A percentile compares a stretch with the other conserved stretches of the same genome.
These are phyloP conservation scores for Aspergillus intermedius DNA, from an alignment of 2,329 filamentous ascomycete genomes.

Conservation along the genomic window DNA sequence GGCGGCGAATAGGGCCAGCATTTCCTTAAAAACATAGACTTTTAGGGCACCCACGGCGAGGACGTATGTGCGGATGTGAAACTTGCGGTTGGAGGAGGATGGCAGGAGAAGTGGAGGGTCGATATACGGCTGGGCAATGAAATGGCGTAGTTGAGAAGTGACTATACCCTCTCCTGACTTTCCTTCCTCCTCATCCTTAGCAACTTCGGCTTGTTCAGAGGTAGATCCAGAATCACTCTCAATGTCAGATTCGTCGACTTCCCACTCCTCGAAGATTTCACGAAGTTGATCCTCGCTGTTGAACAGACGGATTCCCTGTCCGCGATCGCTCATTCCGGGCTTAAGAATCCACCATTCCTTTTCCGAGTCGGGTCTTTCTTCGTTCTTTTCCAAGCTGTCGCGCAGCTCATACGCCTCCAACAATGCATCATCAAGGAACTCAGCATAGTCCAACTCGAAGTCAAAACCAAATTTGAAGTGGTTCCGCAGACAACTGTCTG, in stretches of 20 bases:
- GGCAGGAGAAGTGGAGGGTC: conserved; percentile 72
- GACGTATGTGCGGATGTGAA: conserved; percentile 91
- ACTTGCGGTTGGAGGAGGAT: conserved; percentile 65
- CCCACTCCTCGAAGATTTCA: conserved; percentile 86
- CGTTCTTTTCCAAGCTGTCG: conserved; percentile 69
- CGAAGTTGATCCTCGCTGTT: conserved; percentile 77
- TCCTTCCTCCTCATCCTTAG: conserved; percentile 9
- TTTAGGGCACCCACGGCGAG: conserved; percentile 70
- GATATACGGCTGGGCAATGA: conserved; percentile 93
- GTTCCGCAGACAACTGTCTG: conserved; percentile 58
- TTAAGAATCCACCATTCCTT: conserved; percentile 97
- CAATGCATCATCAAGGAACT: conserved; percentile 90
- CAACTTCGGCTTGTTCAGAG: conserved; percentile 33
- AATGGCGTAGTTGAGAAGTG: conserved; percentile 88
- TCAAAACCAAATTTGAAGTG: conserved; percentile 74
- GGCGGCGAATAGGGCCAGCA: conserved; percentile 89
- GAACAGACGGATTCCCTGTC: conserved; percentile 87
- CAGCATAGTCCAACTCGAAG: conserved; percentile 93
- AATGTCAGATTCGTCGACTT: conserved; percentile 57
- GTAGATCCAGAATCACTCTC: conserved; percentile 28
- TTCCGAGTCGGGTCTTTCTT: conserved; percentile 53
- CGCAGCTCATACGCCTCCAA: conserved; percentile 83
- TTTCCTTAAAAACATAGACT: conserved; percentile 79
- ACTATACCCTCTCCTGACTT: conserved; percentile 52
- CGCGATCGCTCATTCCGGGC: conserved; percentile 93